Conservation (phyloP, 1,284 basidiomycete species). For the Malassezia equina region DNA sequence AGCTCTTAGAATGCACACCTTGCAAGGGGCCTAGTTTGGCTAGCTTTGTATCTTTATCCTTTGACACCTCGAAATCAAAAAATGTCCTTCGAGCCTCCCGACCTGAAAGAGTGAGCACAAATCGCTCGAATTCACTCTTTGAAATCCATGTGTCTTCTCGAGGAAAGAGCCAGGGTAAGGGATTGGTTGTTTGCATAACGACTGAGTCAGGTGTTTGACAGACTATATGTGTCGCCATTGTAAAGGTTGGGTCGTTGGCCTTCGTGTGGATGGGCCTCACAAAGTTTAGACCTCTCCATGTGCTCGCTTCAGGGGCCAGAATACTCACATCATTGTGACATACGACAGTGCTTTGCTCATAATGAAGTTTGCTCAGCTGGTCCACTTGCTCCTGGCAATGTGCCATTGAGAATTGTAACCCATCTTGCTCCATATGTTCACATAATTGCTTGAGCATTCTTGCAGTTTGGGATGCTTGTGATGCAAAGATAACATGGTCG, state of each 20-base stretch:
- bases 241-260: conserved; percentile 1
- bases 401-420: not conserved
- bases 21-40: conserved; percentile 7
- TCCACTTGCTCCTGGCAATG: not conserved
- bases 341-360: conserved; percentile 13
- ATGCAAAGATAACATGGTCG: conserved; percentile 12
- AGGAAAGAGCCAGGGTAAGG: conserved; percentile 21
- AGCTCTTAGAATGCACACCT: not conserved
- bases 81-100: conserved; percentile 12
- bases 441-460: not conserved
- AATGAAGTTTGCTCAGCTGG: not conserved
- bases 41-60: not conserved
- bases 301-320: not conserved
- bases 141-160: conserved; percentile 16
- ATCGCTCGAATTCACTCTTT: conserved; percentile 27
- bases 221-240: conserved; percentile 40
- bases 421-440: not conserved
- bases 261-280: not conserved
- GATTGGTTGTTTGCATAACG: conserved; percentile 43
- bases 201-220: not conserved
- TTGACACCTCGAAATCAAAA: conserved; percentile 14
- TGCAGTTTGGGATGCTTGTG: conserved; percentile 7
- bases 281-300: conserved; percentile 13
- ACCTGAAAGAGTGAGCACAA: conserved; percentile 20
- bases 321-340: conserved; percentile 8